phyloP scores from a whole-genome alignment of 352 stramenopile species.

The Globisporangium polare region DNA sequence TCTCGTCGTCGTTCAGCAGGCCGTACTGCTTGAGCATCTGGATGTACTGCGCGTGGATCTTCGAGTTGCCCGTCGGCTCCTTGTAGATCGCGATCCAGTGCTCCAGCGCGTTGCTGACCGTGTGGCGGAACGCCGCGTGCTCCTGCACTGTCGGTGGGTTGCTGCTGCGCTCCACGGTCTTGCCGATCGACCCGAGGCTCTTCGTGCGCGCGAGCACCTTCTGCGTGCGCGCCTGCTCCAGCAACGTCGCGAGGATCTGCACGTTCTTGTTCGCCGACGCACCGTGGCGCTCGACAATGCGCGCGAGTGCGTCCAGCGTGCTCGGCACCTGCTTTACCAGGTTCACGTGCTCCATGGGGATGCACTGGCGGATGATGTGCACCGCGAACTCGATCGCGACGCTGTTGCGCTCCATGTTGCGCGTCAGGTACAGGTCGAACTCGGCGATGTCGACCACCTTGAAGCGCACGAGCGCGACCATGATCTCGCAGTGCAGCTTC shows the following conservation, averaged over 20 bases:
- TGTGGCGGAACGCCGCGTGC: constrained; percentile 80
- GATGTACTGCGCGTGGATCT: constrained; percentile 96
- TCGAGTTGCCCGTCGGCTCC: constrained; percentile 90
- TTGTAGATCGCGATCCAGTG: constrained; percentile 98
- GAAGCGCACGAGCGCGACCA: constrained; percentile 93
- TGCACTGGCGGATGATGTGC: constrained; percentile 91
- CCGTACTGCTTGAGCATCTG: constrained; percentile 96
- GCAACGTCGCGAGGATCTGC: constrained; percentile 70
- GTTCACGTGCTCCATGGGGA: constrained; percentile 92
- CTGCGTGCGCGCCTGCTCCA: constrained; percentile 76
- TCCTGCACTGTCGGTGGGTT: constrained; percentile 63
- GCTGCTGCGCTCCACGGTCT: constrained; percentile 24
- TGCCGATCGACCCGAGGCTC: constrained; percentile 50
- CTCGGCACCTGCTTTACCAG: constrained; percentile 90
- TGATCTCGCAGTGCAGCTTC: constrained; percentile 94
- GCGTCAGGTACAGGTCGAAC: constrained; percentile 94
- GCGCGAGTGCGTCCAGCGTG: constrained; percentile 89
- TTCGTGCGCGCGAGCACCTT: constrained; percentile 35
- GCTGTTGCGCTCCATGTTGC: constrained; percentile 93
- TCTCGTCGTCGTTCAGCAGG: constrained; percentile 95
- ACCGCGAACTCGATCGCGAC: constrained; percentile 97
- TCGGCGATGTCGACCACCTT: constrained; percentile 92
- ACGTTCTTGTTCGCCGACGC: constrained; percentile 82
- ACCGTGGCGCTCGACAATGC: constrained; percentile 82
- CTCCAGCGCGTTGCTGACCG: constrained; percentile 92